phyloP scores from a whole-genome alignment of 108 stramenopile genomes.

The Schizochytrium sp. region DNA sequence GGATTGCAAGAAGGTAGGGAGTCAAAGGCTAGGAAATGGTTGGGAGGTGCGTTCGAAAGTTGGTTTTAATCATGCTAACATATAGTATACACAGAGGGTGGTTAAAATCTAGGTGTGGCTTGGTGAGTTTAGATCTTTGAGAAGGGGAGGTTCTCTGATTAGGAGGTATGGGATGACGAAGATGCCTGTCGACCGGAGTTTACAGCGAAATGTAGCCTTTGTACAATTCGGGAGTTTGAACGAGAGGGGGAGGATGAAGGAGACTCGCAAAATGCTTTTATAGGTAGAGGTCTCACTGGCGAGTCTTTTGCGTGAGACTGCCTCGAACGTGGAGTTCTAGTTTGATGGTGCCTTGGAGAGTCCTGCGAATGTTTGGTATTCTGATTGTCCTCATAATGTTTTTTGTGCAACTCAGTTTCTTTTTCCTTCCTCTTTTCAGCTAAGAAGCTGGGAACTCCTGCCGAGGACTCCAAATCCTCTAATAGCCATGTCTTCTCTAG shows the following conservation, averaged over 20 bases:
- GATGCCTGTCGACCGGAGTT: slow-evolving; percentile 6
- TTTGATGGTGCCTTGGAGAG: too few relatives aligned
- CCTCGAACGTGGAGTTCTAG: too few relatives aligned
- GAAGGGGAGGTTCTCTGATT: not conserved
- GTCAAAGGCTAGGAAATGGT: too few relatives aligned
- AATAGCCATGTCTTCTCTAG: slow-evolving; percentile 55
- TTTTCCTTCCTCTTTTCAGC: not conserved
- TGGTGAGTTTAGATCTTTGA: not conserved
- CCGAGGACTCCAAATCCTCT: slow-evolving; percentile 49
- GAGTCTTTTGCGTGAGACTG: too few relatives aligned
- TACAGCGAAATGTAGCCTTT: not conserved
- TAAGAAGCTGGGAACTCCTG: not conserved
- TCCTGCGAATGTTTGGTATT: not conserved
- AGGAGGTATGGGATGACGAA: not conserved
- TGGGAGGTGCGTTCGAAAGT: too few relatives aligned
- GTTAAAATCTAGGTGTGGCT: not conserved
- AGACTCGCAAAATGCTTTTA: too few relatives aligned
- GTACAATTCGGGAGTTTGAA: slow-evolving; percentile 9
- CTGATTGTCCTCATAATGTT: not conserved
- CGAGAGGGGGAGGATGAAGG: not conserved
- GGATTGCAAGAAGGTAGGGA: too few relatives aligned
- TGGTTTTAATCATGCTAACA: too few relatives aligned
- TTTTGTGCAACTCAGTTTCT: not conserved
- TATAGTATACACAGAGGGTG: too few relatives aligned
- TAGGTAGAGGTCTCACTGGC: too few relatives aligned